Percentiles rank a stretch among this genome's conserved stretches.
Conservation (phyloP, 2,329 filamentous ascomycete genomes). For the Chaetothyriales sp. region DNA sequence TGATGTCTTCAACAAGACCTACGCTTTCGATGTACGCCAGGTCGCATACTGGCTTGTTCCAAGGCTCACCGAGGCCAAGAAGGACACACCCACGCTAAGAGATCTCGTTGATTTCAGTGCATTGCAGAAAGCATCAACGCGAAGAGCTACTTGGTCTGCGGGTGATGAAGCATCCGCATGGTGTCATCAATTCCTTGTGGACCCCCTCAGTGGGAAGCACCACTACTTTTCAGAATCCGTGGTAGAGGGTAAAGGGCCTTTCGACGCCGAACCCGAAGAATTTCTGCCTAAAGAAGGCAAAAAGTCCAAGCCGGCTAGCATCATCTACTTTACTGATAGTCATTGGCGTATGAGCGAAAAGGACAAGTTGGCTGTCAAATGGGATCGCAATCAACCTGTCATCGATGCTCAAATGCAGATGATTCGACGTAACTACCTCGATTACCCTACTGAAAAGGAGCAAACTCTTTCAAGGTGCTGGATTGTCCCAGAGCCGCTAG, state of each 20-base stretch:
- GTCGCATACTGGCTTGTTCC: conserved; percentile 81
- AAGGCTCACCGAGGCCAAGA: neutral
- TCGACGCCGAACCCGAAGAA: conserved; percentile 49
- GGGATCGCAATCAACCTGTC: conserved; percentile 63
- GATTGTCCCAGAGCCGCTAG: conserved; percentile 63
- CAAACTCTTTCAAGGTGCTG: conserved; percentile 40
- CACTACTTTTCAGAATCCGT: conserved; percentile 42
- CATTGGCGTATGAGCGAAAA: conserved; percentile 26
- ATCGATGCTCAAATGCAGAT: conserved; percentile 60
- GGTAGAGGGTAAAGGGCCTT: conserved; percentile 43
- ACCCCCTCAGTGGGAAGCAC: conserved; percentile 43
- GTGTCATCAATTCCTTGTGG: conserved; percentile 40
- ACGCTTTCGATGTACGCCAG: conserved; percentile 46
- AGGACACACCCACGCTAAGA: conserved; percentile 1
- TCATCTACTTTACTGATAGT: conserved; percentile 74
- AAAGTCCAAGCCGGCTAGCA: conserved; percentile 43
- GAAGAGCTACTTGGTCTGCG: conserved; percentile 33
- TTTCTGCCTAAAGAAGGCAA: conserved; percentile 28
- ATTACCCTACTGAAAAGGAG: conserved; percentile 46
- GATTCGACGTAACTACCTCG: conserved; percentile 71
- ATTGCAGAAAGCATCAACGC: conserved; percentile 22
- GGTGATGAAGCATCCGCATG: conserved; percentile 29
- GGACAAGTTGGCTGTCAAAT: conserved; percentile 23
- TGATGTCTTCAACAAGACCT: conserved; percentile 83
- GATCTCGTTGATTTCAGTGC: conserved; percentile 11